Conservation (phyloP, 345 rosid species). For the Mallotus nudiflorus region DNA sequence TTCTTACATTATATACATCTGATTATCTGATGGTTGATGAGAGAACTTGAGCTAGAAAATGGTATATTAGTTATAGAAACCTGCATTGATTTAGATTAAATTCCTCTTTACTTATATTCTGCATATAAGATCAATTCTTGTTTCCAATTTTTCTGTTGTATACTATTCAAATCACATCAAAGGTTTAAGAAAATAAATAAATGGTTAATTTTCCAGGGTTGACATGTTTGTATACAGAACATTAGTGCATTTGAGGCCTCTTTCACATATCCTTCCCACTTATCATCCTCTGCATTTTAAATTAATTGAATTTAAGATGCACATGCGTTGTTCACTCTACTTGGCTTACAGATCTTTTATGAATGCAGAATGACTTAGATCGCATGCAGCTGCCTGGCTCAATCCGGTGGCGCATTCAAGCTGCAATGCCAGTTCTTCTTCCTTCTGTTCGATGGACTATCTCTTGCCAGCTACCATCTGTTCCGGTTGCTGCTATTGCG, state of each 20-base stretch:
- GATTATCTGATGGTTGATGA: neutral
- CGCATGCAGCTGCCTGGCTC: conserved; percentile 88
- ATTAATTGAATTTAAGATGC: neutral
- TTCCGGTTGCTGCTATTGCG: conserved; percentile 57
- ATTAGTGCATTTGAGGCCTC: neutral
- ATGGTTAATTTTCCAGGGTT: neutral
- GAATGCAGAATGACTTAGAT: conserved; percentile 81
- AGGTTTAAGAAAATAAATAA: neutral
- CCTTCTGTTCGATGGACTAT: conserved; percentile 57
- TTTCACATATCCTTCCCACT: too few relatives aligned
- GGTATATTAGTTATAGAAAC: neutral
- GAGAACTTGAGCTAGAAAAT: neutral
- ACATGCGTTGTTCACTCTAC: neutral
- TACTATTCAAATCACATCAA: neutral
- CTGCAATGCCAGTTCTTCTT: conserved; percentile 78
- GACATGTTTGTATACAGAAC: neutral
- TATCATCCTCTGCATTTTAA: neutral
- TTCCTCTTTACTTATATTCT: neutral
- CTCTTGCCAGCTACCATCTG: conserved; percentile 76
- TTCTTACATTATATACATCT: neutral
- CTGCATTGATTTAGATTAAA: neutral
- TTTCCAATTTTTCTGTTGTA: neutral
- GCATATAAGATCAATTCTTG: neutral
- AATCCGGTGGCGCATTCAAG: conserved; percentile 90
- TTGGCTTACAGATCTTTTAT: conserved; percentile 3